Base-by-base conservation (phyloP, 2,329 filamentous ascomycete genomes). In the Colletotrichum plurivorum region DNA sequence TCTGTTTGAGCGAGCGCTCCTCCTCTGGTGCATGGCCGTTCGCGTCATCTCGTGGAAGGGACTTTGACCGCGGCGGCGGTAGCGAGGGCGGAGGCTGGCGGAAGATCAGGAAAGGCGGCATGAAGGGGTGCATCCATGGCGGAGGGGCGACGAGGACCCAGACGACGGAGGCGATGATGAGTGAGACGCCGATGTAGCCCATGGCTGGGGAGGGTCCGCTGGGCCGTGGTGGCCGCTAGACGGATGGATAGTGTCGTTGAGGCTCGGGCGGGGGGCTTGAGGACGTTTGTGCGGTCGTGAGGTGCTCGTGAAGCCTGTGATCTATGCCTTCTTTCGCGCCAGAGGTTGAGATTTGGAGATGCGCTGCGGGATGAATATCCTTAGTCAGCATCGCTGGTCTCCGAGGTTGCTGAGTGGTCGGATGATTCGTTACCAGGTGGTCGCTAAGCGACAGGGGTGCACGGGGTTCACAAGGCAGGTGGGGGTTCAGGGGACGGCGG, bases 101-200 rank as follows among this genome's bases (percentile, higher is more conserved):
- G 22, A 66, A 71, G 61, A 71, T 72, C 67, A 84, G 73, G 46
- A 85, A 77, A 12, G 77, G 78, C 72, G 82, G 81, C 55, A 88
- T 78, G 48, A 84, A 77, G 15, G 78, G 78, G 73, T 82, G 81
- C 52, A 88, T 78, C 79, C 87, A 85, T 53, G 83, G 79, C 57
- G 85, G 86, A 64, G 85, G 85, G 48, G 84, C 84, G 70, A 90
- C 82, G 73, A 86, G 80, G 71, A 91, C 78, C 74, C 86, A 87
- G 53, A 90, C 83, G 63, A 91, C 79, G 0, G 89, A 89, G 51
- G 86, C 89, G 71, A 92, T 77, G 74, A 92, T 82, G 71, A 92
- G 81, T n/a, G 89, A 89, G 71, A 91, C 78, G 71, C 88, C 89
- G 71, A 91, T 74, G 74, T 89, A 77, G 71, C 82, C 86, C 88